These are phyloP conservation scores for Candida glaebosa DNA, from an alignment of 805 yeast genomes.

Conservation along the genomic window DNA sequence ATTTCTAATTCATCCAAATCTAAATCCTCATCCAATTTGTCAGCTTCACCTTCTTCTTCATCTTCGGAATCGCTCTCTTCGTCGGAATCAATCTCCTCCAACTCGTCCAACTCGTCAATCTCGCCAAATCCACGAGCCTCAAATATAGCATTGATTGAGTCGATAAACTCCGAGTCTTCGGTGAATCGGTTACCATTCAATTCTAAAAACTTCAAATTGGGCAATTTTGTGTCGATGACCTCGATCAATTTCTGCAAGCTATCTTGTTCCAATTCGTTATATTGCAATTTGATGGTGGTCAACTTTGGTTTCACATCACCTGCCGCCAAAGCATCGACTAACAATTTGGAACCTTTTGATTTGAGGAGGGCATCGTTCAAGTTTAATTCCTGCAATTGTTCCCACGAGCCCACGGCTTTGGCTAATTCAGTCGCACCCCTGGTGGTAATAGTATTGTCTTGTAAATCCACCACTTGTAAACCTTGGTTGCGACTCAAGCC, in stretches of 20 bases:
- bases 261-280: conserved; percentile 74
- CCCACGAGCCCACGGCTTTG: conserved; percentile 57
- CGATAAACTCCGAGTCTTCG: conserved; percentile 76
- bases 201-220: conserved; percentile 64
- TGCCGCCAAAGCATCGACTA: conserved; percentile 46
- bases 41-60: conserved; percentile 46
- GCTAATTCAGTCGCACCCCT: conserved; percentile 57
- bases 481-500: conserved; percentile 65
- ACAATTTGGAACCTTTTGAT: conserved; percentile 63
- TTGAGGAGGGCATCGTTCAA: conserved; percentile 87
- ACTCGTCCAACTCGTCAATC: conserved; percentile 89
- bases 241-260: conserved; percentile 58
- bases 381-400: conserved; percentile 66
- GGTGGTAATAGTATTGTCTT: conserved; percentile 89
- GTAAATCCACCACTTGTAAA: conserved; percentile 74
- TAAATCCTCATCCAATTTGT: conserved; percentile 52
- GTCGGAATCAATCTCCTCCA: conserved; percentile 77
- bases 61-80: conserved; percentile 66
- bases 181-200: conserved; percentile 91
- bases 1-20: conserved; percentile 47
- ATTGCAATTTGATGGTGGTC: conserved; percentile 70
- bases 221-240: conserved; percentile 53
- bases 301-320: conserved; percentile 41
- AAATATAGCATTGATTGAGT: conserved; percentile 57
- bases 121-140: conserved; percentile 75